These are phyloP conservation scores for Penicillium robsamsonii DNA, from an alignment of 495 filamentous ascomycete species.

Conservation along the genomic window DNA sequence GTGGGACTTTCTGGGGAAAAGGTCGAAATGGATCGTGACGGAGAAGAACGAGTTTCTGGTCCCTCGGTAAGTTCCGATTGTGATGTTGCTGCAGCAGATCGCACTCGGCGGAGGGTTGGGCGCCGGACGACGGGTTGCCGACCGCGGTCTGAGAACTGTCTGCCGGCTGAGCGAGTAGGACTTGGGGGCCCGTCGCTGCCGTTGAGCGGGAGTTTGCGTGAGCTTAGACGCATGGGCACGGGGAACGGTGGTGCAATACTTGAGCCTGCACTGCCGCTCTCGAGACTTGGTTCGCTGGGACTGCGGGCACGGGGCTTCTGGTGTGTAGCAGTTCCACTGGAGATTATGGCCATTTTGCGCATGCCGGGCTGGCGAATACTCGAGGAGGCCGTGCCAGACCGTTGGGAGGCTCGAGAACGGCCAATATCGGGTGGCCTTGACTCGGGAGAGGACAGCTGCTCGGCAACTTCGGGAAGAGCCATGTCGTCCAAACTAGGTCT, in stretches of 20 bases:
- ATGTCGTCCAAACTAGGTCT: conserved; percentile 37
- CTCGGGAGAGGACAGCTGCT: conserved; percentile 38
- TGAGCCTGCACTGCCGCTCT: conserved; percentile 47
- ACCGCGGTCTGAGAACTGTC: conserved; percentile 42
- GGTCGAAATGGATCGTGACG: conserved; percentile 62
- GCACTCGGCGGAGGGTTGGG: conserved; percentile 69
- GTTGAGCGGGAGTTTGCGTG: conserved; percentile 68
- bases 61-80: conserved; percentile 42
- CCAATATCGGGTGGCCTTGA: conserved; percentile 25
- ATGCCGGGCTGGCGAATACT: conserved; percentile 51
- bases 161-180: conserved; percentile 61
- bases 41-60: conserved; percentile 60
- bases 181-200: conserved; percentile 76
- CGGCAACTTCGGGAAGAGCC: conserved; percentile 40
- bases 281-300: conserved; percentile 66
- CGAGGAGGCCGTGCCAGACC: conserved; percentile 23
- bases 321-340: conserved; percentile 72
- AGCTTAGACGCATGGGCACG: conserved; percentile 85
- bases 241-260: conserved; percentile 73
- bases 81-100: conserved; percentile 73
- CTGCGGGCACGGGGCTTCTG: conserved; percentile 63
- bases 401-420: conserved; percentile 22
- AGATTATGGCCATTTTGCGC: conserved; percentile 67
- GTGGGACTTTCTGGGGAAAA: conserved; percentile 65
- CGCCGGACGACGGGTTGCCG: conserved; percentile 34